phyloP scores from a whole-genome alignment of 2,329 filamentous ascomycete species.

The Colletotrichum orchidophilum region DNA sequence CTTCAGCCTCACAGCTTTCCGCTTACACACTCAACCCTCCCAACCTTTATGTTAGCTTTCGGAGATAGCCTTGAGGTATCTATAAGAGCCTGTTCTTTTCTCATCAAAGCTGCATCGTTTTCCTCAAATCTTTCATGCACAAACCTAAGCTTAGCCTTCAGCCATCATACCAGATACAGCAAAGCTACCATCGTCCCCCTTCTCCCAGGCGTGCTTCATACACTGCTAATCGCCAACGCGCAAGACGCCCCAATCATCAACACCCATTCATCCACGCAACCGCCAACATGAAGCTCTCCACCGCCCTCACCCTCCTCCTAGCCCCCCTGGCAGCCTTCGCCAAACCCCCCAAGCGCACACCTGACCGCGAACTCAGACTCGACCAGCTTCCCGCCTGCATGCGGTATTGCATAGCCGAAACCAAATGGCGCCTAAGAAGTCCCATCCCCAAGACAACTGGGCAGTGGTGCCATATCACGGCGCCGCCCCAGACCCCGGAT shows the following conservation, averaged over 20 bases:
- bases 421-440: not conserved
- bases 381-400: not conserved
- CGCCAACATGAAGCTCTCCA: not conserved
- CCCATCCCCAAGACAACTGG: not conserved
- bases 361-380: not conserved
- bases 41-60: not conserved
- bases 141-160: not conserved
- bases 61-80: too few relatives aligned
- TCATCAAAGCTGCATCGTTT: not conserved
- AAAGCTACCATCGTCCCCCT: not conserved
- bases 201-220: not conserved
- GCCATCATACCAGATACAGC: not conserved
- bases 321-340: not conserved
- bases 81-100: not conserved
- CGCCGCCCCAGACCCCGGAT: not conserved
- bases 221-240: not conserved
- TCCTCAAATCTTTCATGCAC: not conserved
- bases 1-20: not conserved
- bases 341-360: not conserved
- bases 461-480: not conserved
- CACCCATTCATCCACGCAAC: not conserved
- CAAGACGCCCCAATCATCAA: rapidly evolving
- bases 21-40: not conserved
- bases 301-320: not conserved
- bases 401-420: not conserved